phyloP scores from a whole-genome alignment of 345 rosid species.

The thale cress (Arabidopsis thaliana) region TAIR10.1 NC_003071.7:9301501-9302000 shows the following conservation, averaged over 20 bases:
- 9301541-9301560: slow-evolving; percentile 53
- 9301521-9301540: not conserved
- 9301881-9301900: not conserved
- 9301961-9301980: no score
- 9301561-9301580: slow-evolving; percentile 84
- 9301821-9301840: not conserved
- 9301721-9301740: not conserved
- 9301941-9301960: no score
- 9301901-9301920: no score
- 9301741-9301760: not conserved
- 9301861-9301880: not conserved
- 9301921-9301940: not conserved
- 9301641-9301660: slow-evolving; percentile 83
- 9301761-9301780: not conserved
- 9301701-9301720: slow-evolving; percentile 84
- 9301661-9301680: slow-evolving; percentile 70
- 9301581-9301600: slow-evolving; percentile 76
- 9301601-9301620: slow-evolving; percentile 61
- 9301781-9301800: not conserved
- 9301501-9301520: not conserved
- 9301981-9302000: no score
- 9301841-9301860: not conserved
- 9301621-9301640: slow-evolving; percentile 83
- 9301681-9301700: slow-evolving; percentile 83
- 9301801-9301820: not conserved